These are phyloP conservation scores for Selaginella moellendorffii DNA, from an alignment of 75 land plant species.

Conservation along the genomic window DNA sequence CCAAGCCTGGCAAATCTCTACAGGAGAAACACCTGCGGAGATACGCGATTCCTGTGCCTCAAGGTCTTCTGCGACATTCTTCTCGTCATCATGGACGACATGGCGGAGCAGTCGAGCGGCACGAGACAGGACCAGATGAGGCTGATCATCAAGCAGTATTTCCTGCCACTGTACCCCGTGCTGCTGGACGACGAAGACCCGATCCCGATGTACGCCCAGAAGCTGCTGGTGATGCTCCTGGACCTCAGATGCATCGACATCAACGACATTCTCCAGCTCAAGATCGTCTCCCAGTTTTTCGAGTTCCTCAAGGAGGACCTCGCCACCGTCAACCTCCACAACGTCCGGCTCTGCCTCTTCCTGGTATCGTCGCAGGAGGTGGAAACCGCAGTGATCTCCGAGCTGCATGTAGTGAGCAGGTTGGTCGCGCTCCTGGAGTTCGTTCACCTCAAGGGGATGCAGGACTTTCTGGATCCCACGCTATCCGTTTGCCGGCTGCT, in stretches of 20 bases:
- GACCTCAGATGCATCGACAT: slow-evolving; percentile 73
- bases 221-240: slow-evolving; percentile 85
- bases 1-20: slow-evolving; percentile 76
- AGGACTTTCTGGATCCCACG: slow-evolving; percentile 88
- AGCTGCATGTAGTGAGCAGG: slow-evolving; percentile 52
- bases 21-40: slow-evolving; percentile 83
- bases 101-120: neutral
- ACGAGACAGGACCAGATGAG: slow-evolving; percentile 34
- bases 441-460: slow-evolving; percentile 80
- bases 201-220: slow-evolving; percentile 98
- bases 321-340: slow-evolving; percentile 74
- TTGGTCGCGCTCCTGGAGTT: slow-evolving; percentile 83
- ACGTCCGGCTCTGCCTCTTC: slow-evolving; percentile 76
- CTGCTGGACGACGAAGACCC: slow-evolving; percentile 97
- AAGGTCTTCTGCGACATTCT: slow-evolving; percentile 73
- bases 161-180: slow-evolving; percentile 77
- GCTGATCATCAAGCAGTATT: slow-evolving; percentile 41
- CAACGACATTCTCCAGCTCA: slow-evolving; percentile 61
- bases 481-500: slow-evolving; percentile 64
- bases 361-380: slow-evolving; percentile 81
- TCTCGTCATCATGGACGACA: slow-evolving; percentile 53
- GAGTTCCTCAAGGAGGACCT: slow-evolving; percentile 78
- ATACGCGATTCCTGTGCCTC: slow-evolving; percentile 84
- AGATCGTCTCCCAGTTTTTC: slow-evolving; percentile 80
- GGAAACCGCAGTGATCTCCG: slow-evolving; percentile 57